Percentiles rank a stretch among this genome's conserved stretches.
Evolutionary conservation across 306 rosid species (phyloP).

Genomic region (Gillenia trifoliata): DNA sequence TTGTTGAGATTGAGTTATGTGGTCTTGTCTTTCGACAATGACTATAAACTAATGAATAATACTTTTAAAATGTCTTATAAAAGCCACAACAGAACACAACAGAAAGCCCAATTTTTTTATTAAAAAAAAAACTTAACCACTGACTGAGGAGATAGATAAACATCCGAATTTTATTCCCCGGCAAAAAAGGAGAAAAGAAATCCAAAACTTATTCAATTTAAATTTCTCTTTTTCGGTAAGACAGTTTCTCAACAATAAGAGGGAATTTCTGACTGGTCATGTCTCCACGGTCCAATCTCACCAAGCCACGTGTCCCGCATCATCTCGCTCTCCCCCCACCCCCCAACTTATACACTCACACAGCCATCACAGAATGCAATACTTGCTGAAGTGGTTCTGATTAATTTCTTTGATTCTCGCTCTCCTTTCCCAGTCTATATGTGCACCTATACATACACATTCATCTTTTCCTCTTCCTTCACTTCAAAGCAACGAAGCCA

Average conservation of each 20-base stretch:
- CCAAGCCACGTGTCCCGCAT: not conserved
- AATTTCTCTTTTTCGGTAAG: no score
- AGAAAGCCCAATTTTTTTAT: not conserved
- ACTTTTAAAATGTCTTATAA: not conserved
- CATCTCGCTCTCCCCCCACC: not conserved
- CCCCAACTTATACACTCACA: not conserved
- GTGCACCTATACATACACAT: not conserved
- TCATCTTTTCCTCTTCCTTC: constrained; percentile 44
- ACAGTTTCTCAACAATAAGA: no score
- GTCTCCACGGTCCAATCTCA: constrained; percentile 1
- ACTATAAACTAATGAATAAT: not conserved
- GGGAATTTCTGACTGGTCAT: not conserved
- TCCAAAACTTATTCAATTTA: no score
- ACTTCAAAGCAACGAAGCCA: constrained; percentile 46
- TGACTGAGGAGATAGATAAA: not conserved
- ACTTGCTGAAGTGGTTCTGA: not conserved
- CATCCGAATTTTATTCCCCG: not conserved
- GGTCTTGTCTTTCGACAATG: no score
- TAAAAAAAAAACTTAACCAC: no score
- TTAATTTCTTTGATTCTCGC: constrained; percentile 17
- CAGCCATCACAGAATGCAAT: not conserved
- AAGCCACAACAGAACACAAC: not conserved
- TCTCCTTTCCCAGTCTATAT: constrained; percentile 13
- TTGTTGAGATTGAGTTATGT: no score
- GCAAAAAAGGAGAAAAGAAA: not conserved